phyloP scores from a whole-genome alignment of 768 basidiomycete species.

The Amanita rimosa region DNA sequence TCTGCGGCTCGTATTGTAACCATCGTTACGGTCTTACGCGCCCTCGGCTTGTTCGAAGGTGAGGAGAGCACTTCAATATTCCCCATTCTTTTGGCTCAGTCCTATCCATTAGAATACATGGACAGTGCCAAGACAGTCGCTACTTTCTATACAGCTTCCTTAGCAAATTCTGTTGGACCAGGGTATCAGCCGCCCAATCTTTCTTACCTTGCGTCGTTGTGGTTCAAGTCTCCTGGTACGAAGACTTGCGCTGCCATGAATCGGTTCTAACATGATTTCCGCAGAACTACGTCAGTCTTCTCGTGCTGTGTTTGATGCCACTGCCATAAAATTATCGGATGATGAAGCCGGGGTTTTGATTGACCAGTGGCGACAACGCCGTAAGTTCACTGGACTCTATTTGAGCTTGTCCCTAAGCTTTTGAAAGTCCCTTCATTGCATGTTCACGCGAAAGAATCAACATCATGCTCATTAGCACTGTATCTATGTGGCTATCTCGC shows the following conservation, averaged over 20 bases:
- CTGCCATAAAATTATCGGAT: constrained; percentile 56
- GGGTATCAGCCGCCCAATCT: constrained; percentile 60
- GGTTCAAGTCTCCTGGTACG: constrained; percentile 70
- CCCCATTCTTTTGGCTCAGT: neutral
- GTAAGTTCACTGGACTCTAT: constrained; percentile 24
- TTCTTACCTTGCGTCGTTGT: constrained; percentile 58
- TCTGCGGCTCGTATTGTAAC: constrained; percentile 64
- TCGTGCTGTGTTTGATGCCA: constrained; percentile 67
- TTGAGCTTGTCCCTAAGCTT: neutral
- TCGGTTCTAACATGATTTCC: constrained; percentile 16
- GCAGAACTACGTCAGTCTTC: constrained; percentile 73
- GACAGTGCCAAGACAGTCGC: constrained; percentile 64
- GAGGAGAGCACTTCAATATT: neutral
- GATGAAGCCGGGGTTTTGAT: constrained; percentile 47
- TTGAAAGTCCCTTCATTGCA: constrained; percentile 49
- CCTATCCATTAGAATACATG: constrained; percentile 45
- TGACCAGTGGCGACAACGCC: constrained; percentile 51
- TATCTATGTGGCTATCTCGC: constrained; percentile 80
- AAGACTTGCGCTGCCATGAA: neutral
- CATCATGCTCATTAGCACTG: constrained; percentile 55
- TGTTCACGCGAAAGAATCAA: constrained; percentile 45
- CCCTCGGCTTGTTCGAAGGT: constrained; percentile 70
- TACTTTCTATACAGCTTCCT: constrained; percentile 68
- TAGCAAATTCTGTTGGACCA: constrained; percentile 49
- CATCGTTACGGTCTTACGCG: constrained; percentile 56